phyloP scores from a whole-genome alignment of 139 green algal species.

The Pseudopediastrum boryanum region DNA sequence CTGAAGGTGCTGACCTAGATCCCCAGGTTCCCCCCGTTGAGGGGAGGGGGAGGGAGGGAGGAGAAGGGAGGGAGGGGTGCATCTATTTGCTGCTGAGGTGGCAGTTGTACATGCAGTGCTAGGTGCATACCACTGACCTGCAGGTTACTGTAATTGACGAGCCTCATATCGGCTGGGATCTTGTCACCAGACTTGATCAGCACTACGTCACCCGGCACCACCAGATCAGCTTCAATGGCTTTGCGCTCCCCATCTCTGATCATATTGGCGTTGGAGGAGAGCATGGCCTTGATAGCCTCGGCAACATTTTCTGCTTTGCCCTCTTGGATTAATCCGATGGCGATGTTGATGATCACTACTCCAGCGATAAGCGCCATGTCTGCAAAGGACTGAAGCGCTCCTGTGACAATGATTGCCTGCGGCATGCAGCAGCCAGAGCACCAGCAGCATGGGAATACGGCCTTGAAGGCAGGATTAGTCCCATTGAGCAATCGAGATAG shows the following conservation, averaged over 20 bases:
- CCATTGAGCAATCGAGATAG: no score
- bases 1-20: no score
- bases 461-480: no score
- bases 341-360: constrained; percentile 41
- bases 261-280: constrained; percentile 43
- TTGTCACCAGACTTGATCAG: constrained; percentile 68
- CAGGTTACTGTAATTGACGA: constrained; percentile 64
- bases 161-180: constrained; percentile 71
- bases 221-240: constrained; percentile 44
- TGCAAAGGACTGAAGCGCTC: constrained; percentile 28
- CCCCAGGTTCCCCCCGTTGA: no score
- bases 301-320: constrained; percentile 52
- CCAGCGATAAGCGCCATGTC: constrained; percentile 44
- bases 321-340: constrained; percentile 46
- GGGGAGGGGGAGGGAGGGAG: no score
- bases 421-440: no score
- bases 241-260: constrained; percentile 37
- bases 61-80: no score
- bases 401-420: constrained; percentile 34
- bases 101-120: no score
- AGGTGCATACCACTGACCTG: constrained; percentile 55
- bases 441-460: no score
- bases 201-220: constrained; percentile 80
- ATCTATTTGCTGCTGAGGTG: no score
- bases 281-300: constrained; percentile 52